Evolutionary conservation across 345 rosid genomes (phyloP).

Genomic region (Populus tremula): DNA sequence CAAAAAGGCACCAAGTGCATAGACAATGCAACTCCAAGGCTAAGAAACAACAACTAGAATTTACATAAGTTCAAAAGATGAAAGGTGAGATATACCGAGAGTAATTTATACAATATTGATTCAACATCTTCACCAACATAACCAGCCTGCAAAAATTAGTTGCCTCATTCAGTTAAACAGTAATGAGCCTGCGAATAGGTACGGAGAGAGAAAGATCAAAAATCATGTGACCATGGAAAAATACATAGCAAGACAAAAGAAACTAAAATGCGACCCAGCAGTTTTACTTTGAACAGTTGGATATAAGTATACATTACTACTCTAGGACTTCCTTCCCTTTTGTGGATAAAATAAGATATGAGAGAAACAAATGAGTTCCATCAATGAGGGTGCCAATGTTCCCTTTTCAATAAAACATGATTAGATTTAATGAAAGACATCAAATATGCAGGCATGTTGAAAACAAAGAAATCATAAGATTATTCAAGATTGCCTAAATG

Average conservation of each 20-base stretch:
- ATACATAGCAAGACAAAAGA: constrained; percentile 1
- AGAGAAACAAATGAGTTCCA: neutral
- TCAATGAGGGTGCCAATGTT: neutral
- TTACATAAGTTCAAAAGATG: too few species aligned
- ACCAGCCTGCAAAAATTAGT: constrained; percentile 65
- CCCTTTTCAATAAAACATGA: neutral
- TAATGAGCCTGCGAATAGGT: neutral
- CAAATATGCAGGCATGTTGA: neutral
- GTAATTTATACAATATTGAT: constrained; percentile 82
- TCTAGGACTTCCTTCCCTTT: too few species aligned
- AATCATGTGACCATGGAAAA: neutral
- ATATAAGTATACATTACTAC: neutral
- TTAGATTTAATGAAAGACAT: neutral
- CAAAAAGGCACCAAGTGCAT: neutral
- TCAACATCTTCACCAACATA: constrained; percentile 98
- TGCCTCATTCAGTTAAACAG: constrained; percentile 12
- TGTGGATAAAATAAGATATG: neutral
- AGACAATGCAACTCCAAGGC: neutral
- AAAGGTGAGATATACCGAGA: constrained; percentile 44
- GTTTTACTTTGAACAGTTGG: neutral
- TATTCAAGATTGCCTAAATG: neutral
- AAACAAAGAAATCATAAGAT: neutral
- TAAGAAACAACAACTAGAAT: neutral
- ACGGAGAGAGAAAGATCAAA: neutral
- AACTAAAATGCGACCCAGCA: neutral